Base-by-base conservation (phyloP, 2,329 filamentous ascomycete species). In the Pleoardoris graminearum region DNA sequence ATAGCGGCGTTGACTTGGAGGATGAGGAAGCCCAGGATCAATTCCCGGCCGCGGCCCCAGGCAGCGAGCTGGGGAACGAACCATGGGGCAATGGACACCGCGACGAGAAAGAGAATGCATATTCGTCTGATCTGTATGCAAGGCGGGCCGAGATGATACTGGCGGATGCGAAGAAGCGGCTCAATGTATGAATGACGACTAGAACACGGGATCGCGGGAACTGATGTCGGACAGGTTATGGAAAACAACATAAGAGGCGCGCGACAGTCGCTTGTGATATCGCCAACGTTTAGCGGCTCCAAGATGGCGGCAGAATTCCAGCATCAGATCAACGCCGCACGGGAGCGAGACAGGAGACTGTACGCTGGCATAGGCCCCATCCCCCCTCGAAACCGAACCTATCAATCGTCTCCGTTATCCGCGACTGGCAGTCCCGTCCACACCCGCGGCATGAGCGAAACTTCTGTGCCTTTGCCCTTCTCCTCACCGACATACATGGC, bases 91-190 rank as follows among this genome's bases (percentile, higher is more conserved):
- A 71, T 27, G 75, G 71, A 17, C 74, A 73, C 39, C 73, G 74
- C 47, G 70, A 75, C 37, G 65, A 66, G 25, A 76, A 82, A 3
- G 83, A 85, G 51, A 83, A 88, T 50, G 80, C 81, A 38, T 84
- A 87, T 63, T 90, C 90, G 3, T 90, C 89, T 43, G 85, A 50
- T 60, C 65, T 29, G 54, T 69, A 55, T 29, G 67, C 65, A 47
- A 86, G 87, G 61, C 85, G 91, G 63, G 92, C 92, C 1, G 92
- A 97, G 70, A 81, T 92, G 67, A 97, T 97, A 68, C 80, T 97
- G 50, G 90, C 91, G 50, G 96, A 96, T 74, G 93, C 93, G 27
- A 97, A 97, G 77, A 87, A 86, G 71, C 83, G 91, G 62, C 79
- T 97, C 55, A 94, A 90, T 68, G 91, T 95, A 80, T 72, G 89